phyloP scores from a whole-genome alignment of 257 asterid genomes.

The Jaltomata sinuosa region DNA sequence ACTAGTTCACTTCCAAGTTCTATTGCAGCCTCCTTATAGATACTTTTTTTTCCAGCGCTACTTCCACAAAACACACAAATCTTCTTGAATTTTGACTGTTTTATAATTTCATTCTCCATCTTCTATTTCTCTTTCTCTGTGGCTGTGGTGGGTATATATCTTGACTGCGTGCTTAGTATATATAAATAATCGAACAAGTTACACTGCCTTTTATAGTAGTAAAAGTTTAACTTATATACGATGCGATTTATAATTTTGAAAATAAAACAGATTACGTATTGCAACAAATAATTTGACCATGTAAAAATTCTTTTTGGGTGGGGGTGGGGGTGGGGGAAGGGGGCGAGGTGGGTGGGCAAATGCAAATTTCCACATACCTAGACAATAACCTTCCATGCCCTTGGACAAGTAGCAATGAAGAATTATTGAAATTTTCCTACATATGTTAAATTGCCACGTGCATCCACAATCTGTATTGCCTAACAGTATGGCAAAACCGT shows the following conservation, averaged over 20 bases:
- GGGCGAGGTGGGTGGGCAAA: no score
- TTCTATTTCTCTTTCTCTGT: background rate
- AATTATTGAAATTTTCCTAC: background rate
- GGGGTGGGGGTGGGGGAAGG: no score
- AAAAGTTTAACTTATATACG: background rate
- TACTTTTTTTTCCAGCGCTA: constrained; percentile 21
- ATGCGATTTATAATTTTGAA: background rate
- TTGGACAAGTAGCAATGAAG: background rate
- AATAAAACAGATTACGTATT: background rate
- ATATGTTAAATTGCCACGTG: background rate
- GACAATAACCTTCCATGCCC: background rate
- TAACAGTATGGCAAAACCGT: background rate
- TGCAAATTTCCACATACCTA: background rate
- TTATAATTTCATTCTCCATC: constrained; percentile 4
- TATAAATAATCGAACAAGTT: background rate
- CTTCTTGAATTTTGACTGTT: constrained; percentile 23
- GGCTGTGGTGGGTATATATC: background rate
- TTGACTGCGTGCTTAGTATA: background rate
- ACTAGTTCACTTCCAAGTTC: constrained; percentile 30
- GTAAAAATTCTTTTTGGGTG: no score
- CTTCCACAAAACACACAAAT: constrained; percentile 34
- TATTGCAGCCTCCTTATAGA: constrained; percentile 27
- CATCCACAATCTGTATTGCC: background rate
- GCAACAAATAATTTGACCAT: no score
- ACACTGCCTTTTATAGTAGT: background rate